Base-by-base conservation (phyloP, 1,284 basidiomycete genomes). In the Austroboletus novae-zelandiae region DNA sequence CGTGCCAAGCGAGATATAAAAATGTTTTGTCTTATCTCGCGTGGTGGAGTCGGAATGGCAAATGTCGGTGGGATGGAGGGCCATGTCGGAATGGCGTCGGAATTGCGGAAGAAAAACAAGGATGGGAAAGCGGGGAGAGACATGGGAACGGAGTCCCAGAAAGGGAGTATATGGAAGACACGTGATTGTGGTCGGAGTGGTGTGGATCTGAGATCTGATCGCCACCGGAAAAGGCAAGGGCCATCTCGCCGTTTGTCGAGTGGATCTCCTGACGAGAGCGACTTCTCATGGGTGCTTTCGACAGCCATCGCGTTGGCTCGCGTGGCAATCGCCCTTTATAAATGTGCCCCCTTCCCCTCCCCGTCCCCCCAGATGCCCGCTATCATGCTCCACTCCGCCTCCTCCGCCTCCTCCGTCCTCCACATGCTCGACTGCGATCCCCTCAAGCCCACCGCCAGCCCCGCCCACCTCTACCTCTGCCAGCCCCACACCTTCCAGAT, bases 401-500 rank as follows among this genome's bases (percentile, higher is more conserved):
- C 64, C 45, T 66, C 64, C 57, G 52, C 64, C 45, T 59, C 64
- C 30, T 63, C 64, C 31, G 37, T 56, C 30, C 59, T 63, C 1
- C 55, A 54, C 41, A 56, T 65, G 32, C 64, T 69, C 55, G 55
- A 66, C 56, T 57, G 64, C 61, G 61, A 68, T 43, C 60, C 71
- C 44, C 54, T 57, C 58, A 72, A 74, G 44, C 57, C 62, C 6
- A 5, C 27, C 27, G 8, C 4, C 62, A 64, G 67, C 55, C 50
- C 68, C 29, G 62, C 61, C 47, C 74, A 77, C 47, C 66, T 81
- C 61, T 79, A 76, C 68, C 67, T 78, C 55, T 71, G 73, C 58
- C 77, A 81, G 53, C 79, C 74, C 1, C 74, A 76, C 64, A 69
- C 79, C 17, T 67, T 83, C 27, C 79, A 83, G 68, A 81, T 88